Base-by-base conservation (phyloP, 2,329 filamentous ascomycete species). In the Colletotrichum sp. region DNA sequence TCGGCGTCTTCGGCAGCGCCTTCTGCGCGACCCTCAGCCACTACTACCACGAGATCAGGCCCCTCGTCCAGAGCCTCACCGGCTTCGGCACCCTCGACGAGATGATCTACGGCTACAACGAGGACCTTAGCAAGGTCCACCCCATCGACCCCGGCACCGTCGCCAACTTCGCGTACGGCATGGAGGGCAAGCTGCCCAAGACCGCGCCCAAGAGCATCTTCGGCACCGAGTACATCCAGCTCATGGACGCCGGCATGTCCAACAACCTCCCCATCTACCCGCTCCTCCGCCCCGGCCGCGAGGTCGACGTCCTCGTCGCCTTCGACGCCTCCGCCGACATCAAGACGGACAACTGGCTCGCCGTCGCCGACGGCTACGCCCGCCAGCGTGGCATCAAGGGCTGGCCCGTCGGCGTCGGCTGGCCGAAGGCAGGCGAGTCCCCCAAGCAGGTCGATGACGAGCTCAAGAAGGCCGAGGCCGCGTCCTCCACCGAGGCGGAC, bases 231-330 rank as follows among this genome's bases (percentile, higher is more conserved):
- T 94, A 98, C 82, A 89, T 96, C 22, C 93, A 95, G 78, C 89
- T 96, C 19, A 98, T 98, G 96, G 97, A 99, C 83, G 96, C 97
- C 3, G 97, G 97, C 67, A 99, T 99, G 97, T 98, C 95, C 78
- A 98, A 99, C 83, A 99, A 99, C 81, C 88, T 99, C 11, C 97
- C 97, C 3, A 96, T 98, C 57, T 99, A 99, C 82, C 97, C 97
- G 0, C 90, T 98, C 5, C 92, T 99, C 22, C 93, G 97, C 13
- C 95, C 95, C 0, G 96, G 96, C 4, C 91, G 97, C 44, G 91
- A 98, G 72, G 93, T 99, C 8, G 97, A 99, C 80, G 90, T 99
- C 59, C 88, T 98, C 61, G 91, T 99, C 61, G 95, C 96, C 5
- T 99, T 99, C 83, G 97, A 99, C 83, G 96, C 96, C 5, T 98